Evolutionary conservation across 441 rosid species (phyloP).

Genomic region (Euphorbia corollata): DNA sequence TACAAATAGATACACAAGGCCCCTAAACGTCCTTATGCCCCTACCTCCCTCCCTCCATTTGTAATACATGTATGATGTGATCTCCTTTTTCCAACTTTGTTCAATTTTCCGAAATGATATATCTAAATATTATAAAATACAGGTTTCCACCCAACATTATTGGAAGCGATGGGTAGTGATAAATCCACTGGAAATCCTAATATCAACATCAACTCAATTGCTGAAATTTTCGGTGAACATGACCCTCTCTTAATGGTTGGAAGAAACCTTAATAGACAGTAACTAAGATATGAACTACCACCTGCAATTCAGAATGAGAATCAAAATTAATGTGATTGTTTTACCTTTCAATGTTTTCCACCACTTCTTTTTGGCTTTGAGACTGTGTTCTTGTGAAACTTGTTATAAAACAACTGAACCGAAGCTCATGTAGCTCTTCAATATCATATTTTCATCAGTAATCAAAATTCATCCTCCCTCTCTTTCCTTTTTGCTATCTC

Average conservation of each 20-base stretch:
- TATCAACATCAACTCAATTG: neutral
- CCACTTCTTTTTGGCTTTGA: neutral
- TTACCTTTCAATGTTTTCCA: neutral
- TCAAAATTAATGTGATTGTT: neutral
- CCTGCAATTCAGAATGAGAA: neutral
- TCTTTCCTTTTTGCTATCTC: neutral
- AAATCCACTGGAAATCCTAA: neutral
- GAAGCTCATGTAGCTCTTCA: neutral
- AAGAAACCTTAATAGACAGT: neutral
- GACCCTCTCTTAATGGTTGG: neutral
- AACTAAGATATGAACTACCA: neutral
- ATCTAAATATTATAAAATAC: neutral
- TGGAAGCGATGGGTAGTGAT: neutral
- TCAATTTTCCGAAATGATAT: neutral
- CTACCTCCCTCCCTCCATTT: too few relatives aligned
- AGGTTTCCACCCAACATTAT: neutral
- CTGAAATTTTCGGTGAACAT: neutral
- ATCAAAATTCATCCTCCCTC: neutral
- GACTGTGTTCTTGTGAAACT: neutral
- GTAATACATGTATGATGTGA: neutral
- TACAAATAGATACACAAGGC: too few relatives aligned
- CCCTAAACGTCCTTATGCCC: too few relatives aligned
- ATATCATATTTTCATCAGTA: neutral
- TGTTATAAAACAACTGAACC: neutral
- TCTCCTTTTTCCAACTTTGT: neutral